Evolutionary conservation across 768 basidiomycete species (phyloP).

Genomic region (Mycena rebaudengoi): DNA sequence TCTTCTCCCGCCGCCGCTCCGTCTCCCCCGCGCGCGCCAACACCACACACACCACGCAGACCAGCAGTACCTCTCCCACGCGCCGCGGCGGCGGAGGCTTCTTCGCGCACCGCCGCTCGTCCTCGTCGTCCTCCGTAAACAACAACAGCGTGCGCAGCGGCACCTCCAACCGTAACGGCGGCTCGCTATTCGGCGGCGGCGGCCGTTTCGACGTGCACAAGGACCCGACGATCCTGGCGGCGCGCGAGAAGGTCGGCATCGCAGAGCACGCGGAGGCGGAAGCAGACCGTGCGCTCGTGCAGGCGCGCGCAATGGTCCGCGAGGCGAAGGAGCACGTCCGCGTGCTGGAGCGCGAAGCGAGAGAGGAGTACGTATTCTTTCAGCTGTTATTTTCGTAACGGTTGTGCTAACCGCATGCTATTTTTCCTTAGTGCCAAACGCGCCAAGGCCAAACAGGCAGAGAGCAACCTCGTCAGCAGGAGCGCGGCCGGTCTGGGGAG

Average conservation of each 20-base stretch:
- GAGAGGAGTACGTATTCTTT: conserved; percentile 48
- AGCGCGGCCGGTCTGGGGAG: conserved; percentile 46
- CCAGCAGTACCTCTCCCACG: too few relatives aligned
- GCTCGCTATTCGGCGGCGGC: conserved; percentile 22
- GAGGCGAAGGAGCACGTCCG: conserved; percentile 47
- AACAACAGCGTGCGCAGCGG: conserved; percentile 14
- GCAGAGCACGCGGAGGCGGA: conserved; percentile 47
- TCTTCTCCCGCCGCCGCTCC: conserved; percentile 32
- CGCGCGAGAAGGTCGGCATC: conserved; percentile 45
- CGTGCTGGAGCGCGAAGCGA: conserved; percentile 48
- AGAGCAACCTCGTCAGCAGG: conserved; percentile 47
- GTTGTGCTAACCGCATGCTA: neutral
- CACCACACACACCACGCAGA: conserved; percentile 18
- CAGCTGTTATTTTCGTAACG: neutral
- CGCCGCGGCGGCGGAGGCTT: too few relatives aligned
- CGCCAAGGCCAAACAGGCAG: conserved; percentile 49
- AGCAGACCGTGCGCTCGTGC: conserved; percentile 44
- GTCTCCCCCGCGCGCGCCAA: conserved; percentile 12
- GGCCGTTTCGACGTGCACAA: conserved; percentile 25
- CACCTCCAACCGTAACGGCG: too few relatives aligned
- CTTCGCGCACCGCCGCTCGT: conserved; percentile 30
- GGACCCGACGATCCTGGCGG: conserved; percentile 48
- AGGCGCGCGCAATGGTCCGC: conserved; percentile 42
- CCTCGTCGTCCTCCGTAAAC: conserved; percentile 19
- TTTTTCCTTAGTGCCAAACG: conserved; percentile 39